These are phyloP conservation scores for Chaetomidium leptoderma DNA, from an alignment of 495 filamentous ascomycete species.

Conservation along the genomic window DNA sequence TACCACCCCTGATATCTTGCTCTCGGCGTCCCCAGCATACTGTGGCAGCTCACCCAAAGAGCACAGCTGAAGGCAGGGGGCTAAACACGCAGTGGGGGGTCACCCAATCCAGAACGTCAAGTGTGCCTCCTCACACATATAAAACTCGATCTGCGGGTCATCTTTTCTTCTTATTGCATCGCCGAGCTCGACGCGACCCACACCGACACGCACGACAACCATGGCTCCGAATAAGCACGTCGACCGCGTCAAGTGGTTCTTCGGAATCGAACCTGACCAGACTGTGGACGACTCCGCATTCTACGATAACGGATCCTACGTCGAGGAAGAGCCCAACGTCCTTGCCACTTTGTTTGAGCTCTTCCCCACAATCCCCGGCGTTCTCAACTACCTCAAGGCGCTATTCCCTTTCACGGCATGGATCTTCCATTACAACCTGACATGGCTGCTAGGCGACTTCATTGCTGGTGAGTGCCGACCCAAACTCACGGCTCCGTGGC, in stretches of 20 bases:
- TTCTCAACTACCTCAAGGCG: conserved; percentile 50
- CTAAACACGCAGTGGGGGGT: background rate
- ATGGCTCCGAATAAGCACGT: conserved; percentile 22
- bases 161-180: background rate
- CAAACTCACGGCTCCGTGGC: background rate
- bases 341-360: conserved; percentile 61
- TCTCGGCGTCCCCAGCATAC: background rate
- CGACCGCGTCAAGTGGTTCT: conserved; percentile 31
- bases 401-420: conserved; percentile 47
- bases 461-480: conserved; percentile 37
- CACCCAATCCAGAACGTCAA: background rate
- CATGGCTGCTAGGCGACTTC: conserved; percentile 48
- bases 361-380: conserved; percentile 49
- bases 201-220: conserved; percentile 1
- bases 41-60: background rate
- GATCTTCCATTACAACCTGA: conserved; percentile 51
- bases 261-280: conserved; percentile 28
- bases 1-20: conserved; percentile 6
- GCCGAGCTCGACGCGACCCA: conserved; percentile 7
- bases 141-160: conserved; percentile 12
- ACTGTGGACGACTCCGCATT: conserved; percentile 22
- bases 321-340: conserved; percentile 71
- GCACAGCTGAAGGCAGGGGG: conserved; percentile 6
- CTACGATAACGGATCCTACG: conserved; percentile 55
- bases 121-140: conserved; percentile 16